Evolutionary conservation across 306 rosid species (phyloP), one percentile per base, ranked within the genome.

Genomic region (Rosa persica): DNA sequence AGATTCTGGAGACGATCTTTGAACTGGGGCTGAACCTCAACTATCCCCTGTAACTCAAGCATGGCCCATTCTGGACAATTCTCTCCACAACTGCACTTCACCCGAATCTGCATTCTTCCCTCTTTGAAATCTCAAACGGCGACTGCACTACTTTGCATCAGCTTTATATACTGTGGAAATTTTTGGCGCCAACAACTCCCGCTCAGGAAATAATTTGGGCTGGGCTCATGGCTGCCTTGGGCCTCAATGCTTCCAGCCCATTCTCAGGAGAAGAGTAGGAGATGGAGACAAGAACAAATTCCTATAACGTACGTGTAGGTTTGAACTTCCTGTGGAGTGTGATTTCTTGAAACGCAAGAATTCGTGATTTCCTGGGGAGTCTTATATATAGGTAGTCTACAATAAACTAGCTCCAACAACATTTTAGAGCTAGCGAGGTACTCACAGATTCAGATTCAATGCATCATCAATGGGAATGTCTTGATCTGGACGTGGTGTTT

Each of bases 51-150:
- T 10, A 91, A 27, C 76, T 91, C 98, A 7, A 93, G 61, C 49
- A 93, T 78, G 13, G 90, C 97, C 98, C 98, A 93, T 74, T 93
- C 98, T 20, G 39, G 48, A 83, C 98, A 93, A 3, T 66, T 79
- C 42, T 83, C 89, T 85, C 89, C 90, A 43, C 96, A 93, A 16
- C 69, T 81, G 78, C 97, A 91, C 79, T 78, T 86, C 74, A 91
- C 76, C 25, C 88, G 88, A 76, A 93, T 93, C 88, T 91, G 86
- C 95, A 93, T 88, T 78, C 38, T 70, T 38, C 48, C 19, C 17
- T 13, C 36, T 8, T 67, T 73, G n/a, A 39, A n/a, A 38, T n/a
- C 54, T 69, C 54, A 22, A 40, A 23, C 36, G 38, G 66, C 66
- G 36, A 12, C 36, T 30, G 2, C 66, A 27, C 20, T 30, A 30